Evolutionary conservation across 208 protist genomes (phyloP), one percentile per base, ranked within the genome.

Genomic region (Trypanosoma boissoni): DNA sequence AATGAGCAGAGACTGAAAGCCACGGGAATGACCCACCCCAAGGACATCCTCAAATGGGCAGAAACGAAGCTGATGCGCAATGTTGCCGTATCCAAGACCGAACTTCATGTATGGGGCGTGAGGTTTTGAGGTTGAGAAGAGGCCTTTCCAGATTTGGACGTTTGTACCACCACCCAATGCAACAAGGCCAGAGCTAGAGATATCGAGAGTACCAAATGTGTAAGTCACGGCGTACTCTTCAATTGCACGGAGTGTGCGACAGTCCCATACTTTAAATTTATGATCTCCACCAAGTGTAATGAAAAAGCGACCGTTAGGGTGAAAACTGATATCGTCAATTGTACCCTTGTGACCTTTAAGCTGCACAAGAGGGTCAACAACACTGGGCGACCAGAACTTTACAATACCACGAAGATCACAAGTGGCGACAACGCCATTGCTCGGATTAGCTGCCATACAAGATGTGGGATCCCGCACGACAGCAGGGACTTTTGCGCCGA

Each of bases 191-290:
- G 64, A 84, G 53, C 78, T 76, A 14, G 87, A 91, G 60, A 97
- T 87, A 54, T 92, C 84, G 12, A 96, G 52, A 4, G 78, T 85
- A 68, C 78, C 76, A 55, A 92, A 91, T 31, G 60, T 75, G 71
- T 92, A 89, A 29, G 80, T 88, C 48, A 92, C 61, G 55, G 83
- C 84, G 64, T 93, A 93, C 68, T 95, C 84, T 64, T 97, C 82
- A 36, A 97, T 61, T 21, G 85, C 60, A 48, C 92, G 75, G 55
- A 97, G 95, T 2, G 83, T 99, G 36, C 98, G 80, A 39, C 98
- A 70, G 74, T 99, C 98, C 95, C 96, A 99, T 10, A 99, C 80
- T 68, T 98, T 98, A 51, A 99, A 70, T 55, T 91, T 85, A 28
- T 96, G 80, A 69, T 99, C 98, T 3, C 81, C 58, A 20, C 97